Conservation (phyloP, 257 asterid species). For the Cynanchum wilfordii region DNA sequence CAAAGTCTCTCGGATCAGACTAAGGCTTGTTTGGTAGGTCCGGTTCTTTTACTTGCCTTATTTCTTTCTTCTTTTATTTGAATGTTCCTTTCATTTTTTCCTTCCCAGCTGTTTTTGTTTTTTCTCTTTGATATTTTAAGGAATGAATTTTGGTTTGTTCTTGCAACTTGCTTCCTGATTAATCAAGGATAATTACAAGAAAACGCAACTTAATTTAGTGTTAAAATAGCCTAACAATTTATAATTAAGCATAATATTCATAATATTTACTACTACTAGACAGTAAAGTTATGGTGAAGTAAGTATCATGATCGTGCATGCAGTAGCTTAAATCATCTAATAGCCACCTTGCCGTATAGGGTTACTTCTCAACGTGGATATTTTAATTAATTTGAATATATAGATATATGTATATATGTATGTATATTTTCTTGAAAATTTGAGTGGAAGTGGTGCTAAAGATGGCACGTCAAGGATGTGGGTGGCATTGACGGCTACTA, state of each 20-base stretch:
- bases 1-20: background rate
- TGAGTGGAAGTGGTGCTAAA: background rate
- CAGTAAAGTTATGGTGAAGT: no score
- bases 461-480: background rate
- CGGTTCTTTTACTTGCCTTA: background rate
- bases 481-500: background rate
- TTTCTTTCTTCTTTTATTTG: background rate
- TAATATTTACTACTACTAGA: no score
- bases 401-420: background rate
- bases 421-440: background rate
- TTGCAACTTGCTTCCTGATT: no score
- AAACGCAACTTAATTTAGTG: no score
- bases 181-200: no score
- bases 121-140: background rate
- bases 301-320: no score
- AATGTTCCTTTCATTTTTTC: background rate
- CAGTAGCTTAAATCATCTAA: no score
- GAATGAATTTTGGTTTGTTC: background rate
- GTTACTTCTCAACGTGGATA: no score
- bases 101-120: background rate
- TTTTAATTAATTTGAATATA: no score
- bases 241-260: no score
- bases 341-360: no score
- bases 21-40: background rate
- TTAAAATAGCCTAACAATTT: no score